Percentiles rank a stretch among this genome's conserved stretches.
Conservation (phyloP, 495 filamentous ascomycete species). For the Penicillium subrubescens region DNA sequence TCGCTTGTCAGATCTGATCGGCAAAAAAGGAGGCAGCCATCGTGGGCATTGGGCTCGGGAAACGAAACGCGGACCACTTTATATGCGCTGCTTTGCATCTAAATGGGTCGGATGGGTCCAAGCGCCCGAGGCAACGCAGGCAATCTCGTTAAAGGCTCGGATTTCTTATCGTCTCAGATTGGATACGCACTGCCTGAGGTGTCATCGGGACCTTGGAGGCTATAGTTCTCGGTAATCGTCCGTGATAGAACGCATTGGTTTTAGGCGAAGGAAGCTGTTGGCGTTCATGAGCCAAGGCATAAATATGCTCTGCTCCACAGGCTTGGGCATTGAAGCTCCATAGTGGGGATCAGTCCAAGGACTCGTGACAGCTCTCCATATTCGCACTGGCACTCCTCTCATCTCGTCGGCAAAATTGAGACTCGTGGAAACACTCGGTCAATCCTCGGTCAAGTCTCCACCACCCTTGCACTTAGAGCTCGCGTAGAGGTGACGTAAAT, state of each 20-base stretch:
- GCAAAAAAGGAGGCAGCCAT: conserved; percentile 19
- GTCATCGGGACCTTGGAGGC: background rate
- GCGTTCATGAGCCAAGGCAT: background rate
- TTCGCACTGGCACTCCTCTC: background rate
- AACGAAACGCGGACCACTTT: conserved; percentile 16
- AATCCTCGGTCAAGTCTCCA: background rate
- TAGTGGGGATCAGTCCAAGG: background rate
- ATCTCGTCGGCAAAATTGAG: background rate
- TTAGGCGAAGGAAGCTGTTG: background rate
- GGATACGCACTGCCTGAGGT: background rate
- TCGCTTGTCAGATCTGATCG: conserved; percentile 13
- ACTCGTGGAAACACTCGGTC: background rate
- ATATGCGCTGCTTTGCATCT: background rate
- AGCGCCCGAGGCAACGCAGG: conserved; percentile 23
- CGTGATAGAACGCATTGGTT: background rate
- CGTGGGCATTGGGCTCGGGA: background rate
- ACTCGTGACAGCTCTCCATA: background rate
- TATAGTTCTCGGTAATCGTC: background rate
- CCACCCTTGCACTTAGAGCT: background rate
- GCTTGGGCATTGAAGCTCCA: background rate
- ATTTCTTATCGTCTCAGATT: background rate
- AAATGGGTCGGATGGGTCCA: conserved; percentile 14
- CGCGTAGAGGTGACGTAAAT: background rate
- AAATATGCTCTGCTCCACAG: background rate
- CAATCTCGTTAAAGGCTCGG: background rate